Evolutionary conservation across 805 yeast species (phyloP).

Genomic region (Yarrowia keelungensis): DNA sequence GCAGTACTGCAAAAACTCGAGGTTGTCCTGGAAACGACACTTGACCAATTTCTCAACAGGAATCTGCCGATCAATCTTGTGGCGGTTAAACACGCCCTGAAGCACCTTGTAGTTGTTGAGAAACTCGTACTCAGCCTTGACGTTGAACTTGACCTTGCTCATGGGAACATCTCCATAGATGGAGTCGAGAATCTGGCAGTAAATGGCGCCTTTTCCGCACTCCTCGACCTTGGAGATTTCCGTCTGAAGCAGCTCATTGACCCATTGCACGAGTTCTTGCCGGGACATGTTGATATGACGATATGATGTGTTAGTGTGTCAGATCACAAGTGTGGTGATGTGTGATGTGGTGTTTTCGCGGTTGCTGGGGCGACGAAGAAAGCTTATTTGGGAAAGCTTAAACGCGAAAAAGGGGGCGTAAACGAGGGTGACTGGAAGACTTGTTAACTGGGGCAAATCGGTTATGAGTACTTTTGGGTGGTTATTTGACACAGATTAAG

Average conservation of each 20-base stretch:
- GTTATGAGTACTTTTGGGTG: no score
- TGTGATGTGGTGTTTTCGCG: neutral
- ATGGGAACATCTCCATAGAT: slow-evolving; percentile 84
- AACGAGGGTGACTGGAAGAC: no score
- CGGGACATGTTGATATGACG: slow-evolving; percentile 56
- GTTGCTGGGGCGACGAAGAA: neutral
- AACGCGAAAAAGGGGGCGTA: neutral
- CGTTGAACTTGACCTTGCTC: slow-evolving; percentile 74
- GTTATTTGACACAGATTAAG: no score
- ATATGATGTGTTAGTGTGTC: neutral
- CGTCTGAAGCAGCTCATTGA: slow-evolving; percentile 71
- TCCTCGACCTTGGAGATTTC: slow-evolving; percentile 82
- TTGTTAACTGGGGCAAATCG: no score
- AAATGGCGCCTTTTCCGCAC: slow-evolving; percentile 95
- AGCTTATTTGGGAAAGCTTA: neutral
- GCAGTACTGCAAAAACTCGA: slow-evolving; percentile 94
- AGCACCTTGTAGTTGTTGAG: slow-evolving; percentile 82
- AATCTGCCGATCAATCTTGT: slow-evolving; percentile 72
- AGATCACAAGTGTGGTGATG: no score
- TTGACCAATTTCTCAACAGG: slow-evolving; percentile 83
- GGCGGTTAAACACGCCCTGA: slow-evolving; percentile 78
- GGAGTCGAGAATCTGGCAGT: slow-evolving; percentile 89
- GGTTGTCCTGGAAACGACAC: slow-evolving; percentile 91
- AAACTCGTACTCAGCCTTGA: slow-evolving; percentile 75
- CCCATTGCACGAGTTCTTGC: slow-evolving; percentile 83